phyloP scores from a whole-genome alignment of 2,329 filamentous ascomycete genomes.

The Colletotrichum plurivorum region DNA sequence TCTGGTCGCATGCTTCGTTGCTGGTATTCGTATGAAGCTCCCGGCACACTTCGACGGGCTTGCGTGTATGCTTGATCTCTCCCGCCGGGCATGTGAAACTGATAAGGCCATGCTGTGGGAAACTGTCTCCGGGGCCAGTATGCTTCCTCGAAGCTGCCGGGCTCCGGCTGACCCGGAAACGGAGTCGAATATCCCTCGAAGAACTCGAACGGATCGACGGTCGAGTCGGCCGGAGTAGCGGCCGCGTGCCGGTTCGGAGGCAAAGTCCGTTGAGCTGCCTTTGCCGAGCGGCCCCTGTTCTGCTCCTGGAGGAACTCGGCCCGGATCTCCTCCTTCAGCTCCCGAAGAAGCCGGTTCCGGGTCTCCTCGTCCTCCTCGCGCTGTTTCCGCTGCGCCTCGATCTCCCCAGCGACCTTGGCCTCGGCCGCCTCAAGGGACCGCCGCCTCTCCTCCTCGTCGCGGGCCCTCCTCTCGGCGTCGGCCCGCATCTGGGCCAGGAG shows the following conservation, averaged over 20 bases:
- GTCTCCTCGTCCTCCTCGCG: not conserved
- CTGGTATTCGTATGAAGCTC: not conserved
- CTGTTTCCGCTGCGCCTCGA: not conserved
- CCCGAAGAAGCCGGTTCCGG: not conserved
- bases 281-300: not conserved
- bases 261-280: not conserved
- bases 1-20: not conserved
- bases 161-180: not conserved
- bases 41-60: not conserved
- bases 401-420: not conserved
- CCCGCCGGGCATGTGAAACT: not conserved
- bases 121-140: not conserved
- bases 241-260: not conserved
- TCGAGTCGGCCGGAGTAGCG: not conserved
- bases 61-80: not conserved
- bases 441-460: not conserved
- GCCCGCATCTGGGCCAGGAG: not conserved
- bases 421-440: not conserved
- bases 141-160: not conserved
- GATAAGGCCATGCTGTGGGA: not conserved
- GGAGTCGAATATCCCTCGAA: conserved; percentile 2
- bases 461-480: not conserved
- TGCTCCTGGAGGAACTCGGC: not conserved
- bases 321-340: conserved; percentile 2
- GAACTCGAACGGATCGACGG: conserved; percentile 2